Evolutionary conservation across 2,329 filamentous ascomycete genomes (phyloP).

Genomic region (Penicillium sp.): DNA sequence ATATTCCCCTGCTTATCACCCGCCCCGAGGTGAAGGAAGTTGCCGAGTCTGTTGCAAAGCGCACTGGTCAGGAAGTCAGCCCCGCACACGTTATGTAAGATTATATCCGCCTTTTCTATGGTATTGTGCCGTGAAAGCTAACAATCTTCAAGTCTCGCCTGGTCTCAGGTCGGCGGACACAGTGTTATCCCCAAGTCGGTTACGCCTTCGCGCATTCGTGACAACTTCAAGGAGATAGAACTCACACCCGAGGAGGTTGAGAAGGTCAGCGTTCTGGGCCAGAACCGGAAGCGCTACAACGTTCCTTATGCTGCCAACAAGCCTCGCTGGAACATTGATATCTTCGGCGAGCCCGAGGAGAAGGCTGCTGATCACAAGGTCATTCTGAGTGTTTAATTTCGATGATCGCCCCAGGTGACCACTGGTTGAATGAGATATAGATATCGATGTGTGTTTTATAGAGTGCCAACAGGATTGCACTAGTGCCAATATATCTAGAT

Average conservation of each 20-base stretch:
- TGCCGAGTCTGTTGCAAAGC: slow-evolving; percentile 53
- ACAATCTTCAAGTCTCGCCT: slow-evolving; percentile 32
- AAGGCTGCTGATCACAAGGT: slow-evolving; percentile 51
- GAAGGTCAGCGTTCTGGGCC: slow-evolving; percentile 35
- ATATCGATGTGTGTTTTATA: not conserved
- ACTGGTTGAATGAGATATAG: not conserved
- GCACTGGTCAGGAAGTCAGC: slow-evolving; percentile 34
- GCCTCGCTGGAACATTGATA: slow-evolving; percentile 57
- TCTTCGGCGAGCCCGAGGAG: slow-evolving; percentile 57
- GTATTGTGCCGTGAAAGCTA: not conserved
- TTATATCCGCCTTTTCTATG: not conserved
- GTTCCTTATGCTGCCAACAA: slow-evolving; percentile 40
- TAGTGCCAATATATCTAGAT: not conserved
- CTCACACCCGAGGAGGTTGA: slow-evolving; percentile 39
- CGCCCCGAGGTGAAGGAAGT: slow-evolving; percentile 63
- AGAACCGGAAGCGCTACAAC: slow-evolving; percentile 39
- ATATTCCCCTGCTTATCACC: slow-evolving; percentile 62
- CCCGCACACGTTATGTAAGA: slow-evolving; percentile 39
- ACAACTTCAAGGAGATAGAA: slow-evolving; percentile 45
- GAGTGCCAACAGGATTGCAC: not conserved
- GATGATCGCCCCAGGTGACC: slow-evolving; percentile 3
- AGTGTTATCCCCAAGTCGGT: slow-evolving; percentile 46
- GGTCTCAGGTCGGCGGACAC: slow-evolving; percentile 42
- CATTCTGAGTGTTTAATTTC: slow-evolving; percentile 30
- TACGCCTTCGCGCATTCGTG: slow-evolving; percentile 42